phyloP scores from a whole-genome alignment of 805 yeast species.

The Vanderwaltozyma polyspora region DNA sequence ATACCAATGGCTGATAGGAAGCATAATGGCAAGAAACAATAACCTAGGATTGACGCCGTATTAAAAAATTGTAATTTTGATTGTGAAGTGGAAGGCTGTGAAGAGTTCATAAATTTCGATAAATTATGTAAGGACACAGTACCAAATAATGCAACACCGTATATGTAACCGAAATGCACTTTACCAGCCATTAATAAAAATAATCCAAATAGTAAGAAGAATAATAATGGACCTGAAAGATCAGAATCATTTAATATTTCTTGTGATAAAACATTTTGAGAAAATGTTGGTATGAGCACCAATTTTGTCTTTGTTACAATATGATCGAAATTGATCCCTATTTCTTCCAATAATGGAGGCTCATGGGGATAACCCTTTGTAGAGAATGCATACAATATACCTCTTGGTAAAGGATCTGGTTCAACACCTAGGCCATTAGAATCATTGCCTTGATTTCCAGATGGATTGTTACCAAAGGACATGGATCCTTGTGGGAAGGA shows the following conservation, averaged over 20 bases:
- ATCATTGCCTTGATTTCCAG: constrained; percentile 6
- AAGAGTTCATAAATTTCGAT: constrained; percentile 77
- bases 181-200: constrained; percentile 78
- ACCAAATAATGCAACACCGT: constrained; percentile 91
- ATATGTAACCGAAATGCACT: constrained; percentile 91
- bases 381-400: constrained; percentile 83
- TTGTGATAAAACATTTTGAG: constrained; percentile 39
- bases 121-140: constrained; percentile 72
- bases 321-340: constrained; percentile 86
- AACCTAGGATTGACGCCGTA: constrained; percentile 87
- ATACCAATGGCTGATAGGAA: constrained; percentile 45
- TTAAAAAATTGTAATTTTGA: constrained; percentile 39
- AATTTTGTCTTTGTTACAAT: constrained; percentile 76
- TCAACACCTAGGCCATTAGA: constrained; percentile 13
- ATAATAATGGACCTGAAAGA: constrained; percentile 87
- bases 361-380: constrained; percentile 93
- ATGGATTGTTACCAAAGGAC: constrained; percentile 19
- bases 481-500: constrained; percentile 29
- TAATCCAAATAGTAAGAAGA: constrained; percentile 78
- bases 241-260: constrained; percentile 83
- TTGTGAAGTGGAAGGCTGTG: constrained; percentile 20
- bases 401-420: constrained; percentile 44
- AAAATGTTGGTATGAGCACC: constrained; percentile 62
- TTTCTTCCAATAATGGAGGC: constrained; percentile 81
- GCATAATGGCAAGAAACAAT: constrained; percentile 85